phyloP scores from a whole-genome alignment of 2,329 filamentous ascomycete species.

The Apiospora kogelbergensis region DNA sequence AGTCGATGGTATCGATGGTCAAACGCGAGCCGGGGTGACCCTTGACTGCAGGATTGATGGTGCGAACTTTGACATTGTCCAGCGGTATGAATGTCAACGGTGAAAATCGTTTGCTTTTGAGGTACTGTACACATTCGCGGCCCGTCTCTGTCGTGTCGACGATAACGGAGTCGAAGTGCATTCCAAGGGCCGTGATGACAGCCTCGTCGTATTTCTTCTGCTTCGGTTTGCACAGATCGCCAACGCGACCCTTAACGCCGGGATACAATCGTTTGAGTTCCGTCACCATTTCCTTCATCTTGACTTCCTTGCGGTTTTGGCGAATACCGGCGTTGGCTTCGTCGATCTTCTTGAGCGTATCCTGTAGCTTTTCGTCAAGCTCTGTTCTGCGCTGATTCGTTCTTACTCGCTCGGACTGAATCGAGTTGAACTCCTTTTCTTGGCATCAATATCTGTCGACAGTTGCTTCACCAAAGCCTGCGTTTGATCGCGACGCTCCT shows the following conservation, averaged over 20 bases:
- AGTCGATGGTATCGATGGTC: conserved; percentile 95
- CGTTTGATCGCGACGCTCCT: conserved; percentile 65
- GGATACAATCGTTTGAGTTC: conserved; percentile 88
- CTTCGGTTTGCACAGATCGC: conserved; percentile 91
- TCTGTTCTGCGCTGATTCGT: conserved; percentile 82
- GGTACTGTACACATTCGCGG: conserved; percentile 89
- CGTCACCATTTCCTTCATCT: conserved; percentile 79
- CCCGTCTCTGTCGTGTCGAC: conserved; percentile 95
- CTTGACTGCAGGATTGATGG: conserved; percentile 86
- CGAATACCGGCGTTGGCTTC: conserved; percentile 84
- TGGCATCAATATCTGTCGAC: conserved; percentile 75
- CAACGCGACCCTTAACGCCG: conserved; percentile 86
- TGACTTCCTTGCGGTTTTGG: conserved; percentile 78
- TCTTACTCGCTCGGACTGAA: conserved; percentile 80
- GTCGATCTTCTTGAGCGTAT: conserved; percentile 75
- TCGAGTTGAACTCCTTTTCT: conserved; percentile 89
- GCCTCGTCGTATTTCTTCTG: conserved; percentile 96
- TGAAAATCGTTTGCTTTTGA: conserved; percentile 84
- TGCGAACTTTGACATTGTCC: conserved; percentile 95
- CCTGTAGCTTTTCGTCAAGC: conserved; percentile 86
- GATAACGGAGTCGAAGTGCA: conserved; percentile 91
- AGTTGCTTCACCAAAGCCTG: conserved; percentile 65
- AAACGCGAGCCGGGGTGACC: conserved; percentile 82
- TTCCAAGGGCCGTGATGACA: conserved; percentile 86
- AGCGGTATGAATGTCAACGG: conserved; percentile 94